Base-by-base conservation (phyloP, 1,284 basidiomycete species). In the Crucibulum parvulum region DNA sequence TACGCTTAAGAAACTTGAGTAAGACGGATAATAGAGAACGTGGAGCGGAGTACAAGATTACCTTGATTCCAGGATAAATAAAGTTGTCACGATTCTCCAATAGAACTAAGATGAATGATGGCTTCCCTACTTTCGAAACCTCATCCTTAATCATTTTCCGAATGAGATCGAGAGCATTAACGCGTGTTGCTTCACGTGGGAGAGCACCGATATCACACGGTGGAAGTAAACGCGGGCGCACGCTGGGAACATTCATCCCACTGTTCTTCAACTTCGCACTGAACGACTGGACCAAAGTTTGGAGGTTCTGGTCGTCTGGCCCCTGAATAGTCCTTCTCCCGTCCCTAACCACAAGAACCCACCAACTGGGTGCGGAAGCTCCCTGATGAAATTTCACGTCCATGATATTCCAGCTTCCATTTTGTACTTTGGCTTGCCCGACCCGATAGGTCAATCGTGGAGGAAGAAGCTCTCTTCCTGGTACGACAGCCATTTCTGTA, bases 1-100 rank as follows among this genome's bases (percentile, higher is more conserved):
- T 79, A n/a, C 84, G 77, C 82, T 84, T 61, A 6, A 52, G 37
- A 58, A 47, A 47, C 35, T 55, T 55, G 37, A 41, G n/a, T 36
- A 16, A 48, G 7, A 53, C 39, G 24, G 37, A 41, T 10, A 51
- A 31, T 34, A 55, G 39, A 31, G 37, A 37, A 47, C 8, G 36
- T 13, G 18, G 15, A 36, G 10, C 31, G 39, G 13, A 9, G 43
- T 39, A 38, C 60, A 37, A 10, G 43, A 59, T 15, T 56, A 81
- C 85, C 78, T 92, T 91, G 72, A 93, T 86, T 8, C 87, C 88
- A 2, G 89, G 87, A 70, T 93, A 93, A 50, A 93, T 88, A 61
- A 72, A 88, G 58, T 89, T 87, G 70, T 93, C 91, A 8, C 81
- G 72, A 47, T 76, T 80, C 37, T 88, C 85, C 3, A 93, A 75